Evolutionary conservation across 805 yeast species (phyloP).

Genomic region (Ogataea minuta): DNA sequence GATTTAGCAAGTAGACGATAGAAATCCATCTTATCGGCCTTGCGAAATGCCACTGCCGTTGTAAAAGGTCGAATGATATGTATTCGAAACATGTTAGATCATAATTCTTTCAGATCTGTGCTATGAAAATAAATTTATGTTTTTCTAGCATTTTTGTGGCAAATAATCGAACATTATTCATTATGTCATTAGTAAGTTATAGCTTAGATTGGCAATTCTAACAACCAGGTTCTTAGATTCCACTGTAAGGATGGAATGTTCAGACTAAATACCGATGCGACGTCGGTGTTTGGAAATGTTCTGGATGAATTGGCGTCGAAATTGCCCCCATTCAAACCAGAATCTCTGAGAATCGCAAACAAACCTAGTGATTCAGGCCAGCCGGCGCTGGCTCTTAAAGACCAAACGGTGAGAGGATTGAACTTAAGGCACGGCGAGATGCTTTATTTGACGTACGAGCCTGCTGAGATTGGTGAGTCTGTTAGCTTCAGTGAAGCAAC

Average conservation of each 20-base stretch:
- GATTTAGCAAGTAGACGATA: slow-evolving; percentile 20
- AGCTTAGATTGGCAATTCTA: neutral
- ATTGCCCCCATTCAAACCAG: slow-evolving; percentile 35
- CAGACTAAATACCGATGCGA: slow-evolving; percentile 48
- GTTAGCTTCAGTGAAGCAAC: slow-evolving; percentile 11
- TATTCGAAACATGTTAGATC: slow-evolving; percentile 6
- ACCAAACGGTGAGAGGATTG: slow-evolving; percentile 38
- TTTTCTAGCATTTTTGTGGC: slow-evolving; percentile 10
- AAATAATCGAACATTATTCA: neutral
- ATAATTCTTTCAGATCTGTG: neutral
- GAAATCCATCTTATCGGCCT: slow-evolving; percentile 18
- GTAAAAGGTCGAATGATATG: neutral
- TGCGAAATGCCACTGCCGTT: neutral
- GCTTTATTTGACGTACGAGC: slow-evolving; percentile 43
- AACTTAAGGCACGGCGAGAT: slow-evolving; percentile 62
- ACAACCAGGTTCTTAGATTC: slow-evolving; percentile 62
- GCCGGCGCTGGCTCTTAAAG: slow-evolving; percentile 32
- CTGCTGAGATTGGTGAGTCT: slow-evolving; percentile 12
- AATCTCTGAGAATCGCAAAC: slow-evolving; percentile 40
- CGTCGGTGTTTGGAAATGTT: slow-evolving; percentile 20
- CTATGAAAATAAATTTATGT: neutral
- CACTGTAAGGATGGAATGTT: slow-evolving; percentile 82
- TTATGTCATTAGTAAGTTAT: slow-evolving; percentile 15
- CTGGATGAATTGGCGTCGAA: slow-evolving; percentile 29
- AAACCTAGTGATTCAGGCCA: slow-evolving; percentile 46